Evolutionary conservation across 1,284 basidiomycete species (phyloP), one percentile per base, ranked within the genome.

Genomic region (Ganoderma multipileum): DNA sequence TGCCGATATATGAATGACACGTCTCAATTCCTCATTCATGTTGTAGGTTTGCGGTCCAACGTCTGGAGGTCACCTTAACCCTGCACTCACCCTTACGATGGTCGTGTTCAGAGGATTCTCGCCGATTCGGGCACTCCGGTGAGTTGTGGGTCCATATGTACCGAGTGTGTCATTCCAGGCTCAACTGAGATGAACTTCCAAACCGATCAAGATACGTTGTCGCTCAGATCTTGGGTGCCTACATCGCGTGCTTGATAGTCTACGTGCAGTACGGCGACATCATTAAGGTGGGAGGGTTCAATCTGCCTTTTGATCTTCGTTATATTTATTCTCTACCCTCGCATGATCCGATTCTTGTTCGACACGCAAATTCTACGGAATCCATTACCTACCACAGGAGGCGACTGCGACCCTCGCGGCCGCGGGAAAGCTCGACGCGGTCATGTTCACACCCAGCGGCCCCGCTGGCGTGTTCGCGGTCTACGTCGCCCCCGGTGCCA

Each of bases 21-120:
- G 33, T 54, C 41, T 26, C 11, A 2, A 55, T 50, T 8, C 2
- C 11, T 26, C 23, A 23, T 23, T 36, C 6, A 8, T 12, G 1
- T 20, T 23, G 9, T 28, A 76, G 75, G 70, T 90, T n/a, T 88
- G 85, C 72, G 79, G 79, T 38, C 75, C 84, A 3, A 86, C 88
- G 0, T 91, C 89, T 11, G 89, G 89, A 9, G 88, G 89, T 8
- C 89, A 91, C 75, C 86, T 91, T 76, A 89, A 85, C 75, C 88
- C 90, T 30, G 81, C 84, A 61, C 81, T 92, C 16, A 89, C 90
- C 8, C 81, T 91, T 64, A 78, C 83, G 2, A 81, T 85, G 60
- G 78, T 83, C n/a, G n/a, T 90, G n/a, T 87, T 87, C 81, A 84
- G 80, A 65, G 84, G 84, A 0, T 91, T 91, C 76, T 87, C 90